Evolutionary conservation across 1,284 basidiomycete species (phyloP).

Genomic region (Sanghuangporus baumii): DNA sequence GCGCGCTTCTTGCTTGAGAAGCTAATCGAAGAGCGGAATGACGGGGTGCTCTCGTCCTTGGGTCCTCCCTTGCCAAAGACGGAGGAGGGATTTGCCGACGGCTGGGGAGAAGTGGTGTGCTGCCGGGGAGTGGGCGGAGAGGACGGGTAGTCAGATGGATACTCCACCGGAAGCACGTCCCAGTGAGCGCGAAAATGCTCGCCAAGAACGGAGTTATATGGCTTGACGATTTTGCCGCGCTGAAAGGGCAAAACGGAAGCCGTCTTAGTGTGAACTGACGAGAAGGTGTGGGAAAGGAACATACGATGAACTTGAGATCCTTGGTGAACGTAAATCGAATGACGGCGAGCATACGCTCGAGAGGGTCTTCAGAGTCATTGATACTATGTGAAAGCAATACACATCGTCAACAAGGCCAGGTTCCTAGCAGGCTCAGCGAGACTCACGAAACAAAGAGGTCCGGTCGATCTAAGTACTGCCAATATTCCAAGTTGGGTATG

Average conservation of each 20-base stretch:
- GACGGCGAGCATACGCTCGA: slow-evolving; percentile 90
- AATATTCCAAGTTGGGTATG: slow-evolving; percentile 91
- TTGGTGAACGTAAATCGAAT: slow-evolving; percentile 89
- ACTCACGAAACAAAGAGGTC: slow-evolving; percentile 87
- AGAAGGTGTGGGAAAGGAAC: slow-evolving; percentile 26
- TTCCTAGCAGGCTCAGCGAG: background rate
- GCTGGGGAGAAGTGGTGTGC: slow-evolving; percentile 32
- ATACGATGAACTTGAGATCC: slow-evolving; percentile 89
- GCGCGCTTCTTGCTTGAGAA: slow-evolving; percentile 5
- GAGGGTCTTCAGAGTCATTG: slow-evolving; percentile 84
- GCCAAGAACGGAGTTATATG: slow-evolving; percentile 91
- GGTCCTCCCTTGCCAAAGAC: slow-evolving; percentile 27
- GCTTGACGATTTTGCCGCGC: slow-evolving; percentile 91
- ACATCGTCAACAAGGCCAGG: background rate
- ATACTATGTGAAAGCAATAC: slow-evolving; percentile 43
- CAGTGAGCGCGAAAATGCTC: slow-evolving; percentile 91
- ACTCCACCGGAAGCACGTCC: slow-evolving; percentile 59
- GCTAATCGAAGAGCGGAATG: slow-evolving; percentile 35
- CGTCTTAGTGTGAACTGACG: background rate
- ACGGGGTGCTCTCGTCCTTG: slow-evolving; percentile 53
- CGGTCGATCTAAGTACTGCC: slow-evolving; percentile 91
- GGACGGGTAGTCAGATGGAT: slow-evolving; percentile 40
- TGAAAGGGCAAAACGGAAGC: slow-evolving; percentile 25
- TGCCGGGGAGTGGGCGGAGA: slow-evolving; percentile 42
- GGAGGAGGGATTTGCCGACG: slow-evolving; percentile 26